Conservation (phyloP, 345 rosid species). For the Bretschneidera sinensis region DNA sequence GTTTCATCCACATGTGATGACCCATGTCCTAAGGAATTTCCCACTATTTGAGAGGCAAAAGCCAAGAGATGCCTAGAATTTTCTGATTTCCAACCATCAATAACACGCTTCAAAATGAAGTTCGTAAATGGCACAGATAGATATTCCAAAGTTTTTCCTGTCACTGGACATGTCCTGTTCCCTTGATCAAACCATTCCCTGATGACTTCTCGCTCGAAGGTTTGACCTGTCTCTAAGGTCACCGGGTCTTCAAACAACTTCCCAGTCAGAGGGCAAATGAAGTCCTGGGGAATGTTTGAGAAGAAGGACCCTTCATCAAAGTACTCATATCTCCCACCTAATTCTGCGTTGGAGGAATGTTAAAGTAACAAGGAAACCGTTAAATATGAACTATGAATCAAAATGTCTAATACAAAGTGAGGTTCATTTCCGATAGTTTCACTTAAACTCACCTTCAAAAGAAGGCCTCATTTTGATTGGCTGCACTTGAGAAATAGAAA, state of each 20-base stretch:
- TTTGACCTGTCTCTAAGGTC: slow-evolving; percentile 61
- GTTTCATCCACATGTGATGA: slow-evolving; percentile 20
- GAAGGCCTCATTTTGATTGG: slow-evolving; percentile 9
- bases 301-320: slow-evolving; percentile 24
- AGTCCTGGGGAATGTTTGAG: slow-evolving; percentile 38
- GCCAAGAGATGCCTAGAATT: slow-evolving; percentile 21
- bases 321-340: slow-evolving; percentile 15
- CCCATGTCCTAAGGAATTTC: slow-evolving; percentile 9
- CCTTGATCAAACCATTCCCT: slow-evolving; percentile 53
- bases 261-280: slow-evolving; percentile 53
- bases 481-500: slow-evolving; percentile 21
- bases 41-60: slow-evolving; percentile 24
- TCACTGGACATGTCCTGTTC: slow-evolving; percentile 52
- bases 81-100: slow-evolving; percentile 44
- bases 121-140: slow-evolving; percentile 41
- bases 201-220: slow-evolving; percentile 53
- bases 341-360: slow-evolving; percentile 22
- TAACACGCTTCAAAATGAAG: slow-evolving; percentile 42
- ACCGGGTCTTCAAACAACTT: slow-evolving; percentile 55
- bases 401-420: slow-evolving; percentile 4
- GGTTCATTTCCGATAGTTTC: background rate
- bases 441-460: slow-evolving; percentile 32
- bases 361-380: background rate
- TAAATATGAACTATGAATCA: slow-evolving; percentile 12
- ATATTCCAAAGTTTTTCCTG: slow-evolving; percentile 43